A percentile compares a stretch with the other conserved stretches of the same genome.
phyloP scores from a whole-genome alignment of 139 green algal genomes.

The Chlamydomonas sp. region DNA sequence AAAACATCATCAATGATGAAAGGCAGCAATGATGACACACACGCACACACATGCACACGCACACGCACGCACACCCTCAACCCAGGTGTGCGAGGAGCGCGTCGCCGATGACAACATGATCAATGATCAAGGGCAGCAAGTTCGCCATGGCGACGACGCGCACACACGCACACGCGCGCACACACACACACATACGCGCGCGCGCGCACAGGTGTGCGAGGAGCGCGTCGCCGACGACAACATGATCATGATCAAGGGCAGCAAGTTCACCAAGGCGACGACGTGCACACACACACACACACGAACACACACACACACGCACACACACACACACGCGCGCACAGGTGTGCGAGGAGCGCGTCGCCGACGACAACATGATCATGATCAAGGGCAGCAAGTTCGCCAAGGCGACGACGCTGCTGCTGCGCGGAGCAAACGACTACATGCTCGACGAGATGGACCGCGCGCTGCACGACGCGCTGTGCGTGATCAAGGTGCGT shows the following conservation, averaged over 20 bases:
- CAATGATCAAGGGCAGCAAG: not conserved
- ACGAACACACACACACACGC: conserved; percentile 1
- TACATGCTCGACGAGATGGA: conserved; percentile 99
- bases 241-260: conserved; percentile 64
- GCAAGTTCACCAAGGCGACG: conserved; percentile 45
- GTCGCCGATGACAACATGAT: too few species aligned
- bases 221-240: conserved; percentile 67
- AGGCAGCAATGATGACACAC: not conserved
- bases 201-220: conserved; percentile 66
- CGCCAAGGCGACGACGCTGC: conserved; percentile 59
- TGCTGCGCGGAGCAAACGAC: conserved; percentile 95
- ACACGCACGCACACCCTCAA: too few species aligned
- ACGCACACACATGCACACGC: not conserved
- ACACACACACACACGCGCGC: conserved; percentile 3
- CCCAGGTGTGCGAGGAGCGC: conserved; percentile 66
- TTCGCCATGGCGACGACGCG: conserved; percentile 43
- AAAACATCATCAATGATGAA: not conserved
- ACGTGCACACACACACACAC: too few species aligned
- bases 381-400: conserved; percentile 55
- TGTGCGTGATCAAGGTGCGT: conserved; percentile 99
- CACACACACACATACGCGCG: too few species aligned
- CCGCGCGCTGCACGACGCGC: conserved; percentile 89
- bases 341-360: conserved; percentile 61
- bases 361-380: conserved; percentile 71
- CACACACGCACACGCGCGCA: not conserved